Percentiles rank a stretch among this genome's conserved stretches.
Evolutionary conservation across 169 alveolate species (phyloP).

Genomic region (Eimeria sp.): DNA sequence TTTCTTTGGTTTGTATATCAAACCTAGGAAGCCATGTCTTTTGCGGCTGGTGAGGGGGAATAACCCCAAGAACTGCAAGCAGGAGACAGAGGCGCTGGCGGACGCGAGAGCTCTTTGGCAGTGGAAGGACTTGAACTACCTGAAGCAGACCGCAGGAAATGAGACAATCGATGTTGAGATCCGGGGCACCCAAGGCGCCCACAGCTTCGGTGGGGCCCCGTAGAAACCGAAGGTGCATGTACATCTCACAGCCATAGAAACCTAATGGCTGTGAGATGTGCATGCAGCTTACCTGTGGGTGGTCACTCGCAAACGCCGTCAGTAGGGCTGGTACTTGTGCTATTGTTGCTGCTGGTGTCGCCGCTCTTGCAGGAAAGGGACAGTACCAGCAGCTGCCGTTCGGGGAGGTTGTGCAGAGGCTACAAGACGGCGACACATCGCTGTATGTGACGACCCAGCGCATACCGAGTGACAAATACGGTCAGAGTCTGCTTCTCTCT

Average conservation of each 20-base stretch:
- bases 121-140: slow-evolving; percentile 20
- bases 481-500: background rate
- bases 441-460: slow-evolving; percentile 77
- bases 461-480: slow-evolving; percentile 29
- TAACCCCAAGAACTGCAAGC: background rate
- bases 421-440: slow-evolving; percentile 40
- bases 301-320: too few relatives aligned
- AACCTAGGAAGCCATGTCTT: slow-evolving; percentile 1
- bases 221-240: background rate
- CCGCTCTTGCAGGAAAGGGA: slow-evolving; percentile 55
- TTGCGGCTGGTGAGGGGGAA: background rate
- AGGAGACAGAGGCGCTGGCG: background rate
- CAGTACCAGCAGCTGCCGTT: slow-evolving; percentile 43
- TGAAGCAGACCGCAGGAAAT: background rate
- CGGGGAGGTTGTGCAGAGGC: slow-evolving; percentile 30
- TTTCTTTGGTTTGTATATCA: background rate
- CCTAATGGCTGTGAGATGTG: too few relatives aligned
- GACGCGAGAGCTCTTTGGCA: background rate
- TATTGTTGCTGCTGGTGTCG: background rate
- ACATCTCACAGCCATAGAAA: too few relatives aligned
- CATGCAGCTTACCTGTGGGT: too few relatives aligned
- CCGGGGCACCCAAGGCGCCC: slow-evolving; percentile 19
- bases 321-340: too few relatives aligned
- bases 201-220: slow-evolving; percentile 21
- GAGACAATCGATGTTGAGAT: slow-evolving; percentile 43